Evolutionary conservation across 495 filamentous ascomycete species (phyloP), one percentile per base, ranked within the genome.

Genomic region (Hypoxylon lenormandii): DNA sequence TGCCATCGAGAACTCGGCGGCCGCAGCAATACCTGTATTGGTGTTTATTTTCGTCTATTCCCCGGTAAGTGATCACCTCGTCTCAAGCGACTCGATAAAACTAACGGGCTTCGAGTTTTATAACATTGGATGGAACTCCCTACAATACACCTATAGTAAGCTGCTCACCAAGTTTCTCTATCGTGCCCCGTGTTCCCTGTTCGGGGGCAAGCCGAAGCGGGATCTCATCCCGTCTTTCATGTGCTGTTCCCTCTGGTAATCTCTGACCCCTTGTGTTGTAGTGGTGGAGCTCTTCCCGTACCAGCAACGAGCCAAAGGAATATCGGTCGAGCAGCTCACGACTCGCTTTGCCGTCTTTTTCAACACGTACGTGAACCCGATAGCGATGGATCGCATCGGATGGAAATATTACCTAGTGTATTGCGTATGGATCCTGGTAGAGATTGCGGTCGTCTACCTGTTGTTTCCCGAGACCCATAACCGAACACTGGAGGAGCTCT

Each of bases 121-220:
- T 62, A 89, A 89, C 64, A 81, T 89, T 36, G 86, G 84, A n/a
- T 87, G 85, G 75, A 89, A 88, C 60, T 84, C 85, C 26, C 74
- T 89, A 13, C 83, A 83, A 0, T 88, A 86, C 67, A 87, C 84
- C 72, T 82, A 82, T 73, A 72, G 66, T 69, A 55, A 54, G 66
- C 13, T 48, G n/a, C 19, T 2, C 28, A 40, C 16, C 30, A 33
- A 3, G 15, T 16, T 43, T n/a, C 11, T 38, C 8, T 36, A 8
- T 38, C 13, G 37, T 36, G 26, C 3, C 10, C 30, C 30, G 30
- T 33, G 4, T 33, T 11, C 30, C 30, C 30, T 42, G 8, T 42
- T 16, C 38, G 15, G 15, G n/a, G n/a, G 37, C 37, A 38, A 11
- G 3, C 37, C 37, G 37, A 38, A 38, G 11, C 37, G 26, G 26